Evolutionary conservation across 495 filamentous ascomycete genomes (phyloP).

Genomic region (Daldinia concentrica): DNA sequence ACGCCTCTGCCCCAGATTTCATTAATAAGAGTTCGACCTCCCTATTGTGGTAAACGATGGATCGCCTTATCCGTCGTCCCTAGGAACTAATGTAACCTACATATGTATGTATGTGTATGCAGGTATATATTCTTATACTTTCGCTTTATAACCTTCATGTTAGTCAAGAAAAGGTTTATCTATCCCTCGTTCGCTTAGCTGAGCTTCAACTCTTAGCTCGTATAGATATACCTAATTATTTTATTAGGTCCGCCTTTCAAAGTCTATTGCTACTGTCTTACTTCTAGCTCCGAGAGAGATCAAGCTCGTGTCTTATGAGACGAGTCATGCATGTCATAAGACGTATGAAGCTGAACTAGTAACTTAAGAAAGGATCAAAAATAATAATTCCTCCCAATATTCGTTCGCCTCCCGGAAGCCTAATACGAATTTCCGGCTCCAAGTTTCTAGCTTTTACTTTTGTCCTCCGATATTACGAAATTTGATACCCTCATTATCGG

Average conservation of each 20-base stretch:
- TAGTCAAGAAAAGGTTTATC: conserved; percentile 13
- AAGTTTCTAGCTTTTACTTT: conserved; percentile 8
- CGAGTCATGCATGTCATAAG: conserved; percentile 16
- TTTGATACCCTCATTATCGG: conserved; percentile 3
- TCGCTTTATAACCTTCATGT: conserved; percentile 27
- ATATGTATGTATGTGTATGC: not conserved
- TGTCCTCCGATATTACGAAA: conserved; percentile 1
- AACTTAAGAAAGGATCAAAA: conserved; percentile 11
- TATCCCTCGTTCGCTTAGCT: not conserved
- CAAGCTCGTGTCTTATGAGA: conserved; percentile 25
- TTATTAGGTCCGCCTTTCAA: conserved; percentile 24
- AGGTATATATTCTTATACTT: conserved; percentile 26
- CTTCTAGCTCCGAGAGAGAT: not conserved
- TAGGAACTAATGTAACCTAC: conserved; percentile 29
- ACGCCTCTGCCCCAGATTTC: conserved; percentile 32
- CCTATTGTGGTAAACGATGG: conserved; percentile 25
- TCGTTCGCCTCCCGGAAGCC: not conserved
- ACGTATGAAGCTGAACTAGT: conserved; percentile 17
- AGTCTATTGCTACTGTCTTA: conserved; percentile 28
- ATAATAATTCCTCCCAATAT: conserved; percentile 8
- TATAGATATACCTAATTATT: conserved; percentile 18
- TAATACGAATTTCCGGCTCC: not conserved
- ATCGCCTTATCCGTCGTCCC: conserved; percentile 23
- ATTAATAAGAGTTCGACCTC: conserved; percentile 32
- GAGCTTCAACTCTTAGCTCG: not conserved